phyloP scores from a whole-genome alignment of 1,284 basidiomycete species.

The Rhodotorula glutinis region DNA sequence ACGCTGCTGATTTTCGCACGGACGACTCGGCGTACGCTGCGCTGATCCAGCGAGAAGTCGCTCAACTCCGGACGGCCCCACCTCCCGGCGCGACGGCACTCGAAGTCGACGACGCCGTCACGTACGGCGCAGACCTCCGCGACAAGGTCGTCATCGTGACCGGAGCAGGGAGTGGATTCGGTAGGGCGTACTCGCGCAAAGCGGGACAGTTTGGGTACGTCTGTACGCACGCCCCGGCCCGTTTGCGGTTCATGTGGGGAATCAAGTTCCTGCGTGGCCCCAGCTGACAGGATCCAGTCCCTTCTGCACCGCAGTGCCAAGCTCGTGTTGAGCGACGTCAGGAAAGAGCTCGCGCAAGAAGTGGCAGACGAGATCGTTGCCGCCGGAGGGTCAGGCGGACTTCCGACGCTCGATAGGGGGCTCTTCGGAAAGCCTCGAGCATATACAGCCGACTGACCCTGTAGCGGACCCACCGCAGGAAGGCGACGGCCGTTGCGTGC shows the following conservation, averaged over 20 bases:
- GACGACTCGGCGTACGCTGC: neutral
- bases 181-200: conserved; percentile 37
- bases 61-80: neutral
- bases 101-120: conserved; percentile 2
- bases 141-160: conserved; percentile 60
- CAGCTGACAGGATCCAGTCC: too few species aligned
- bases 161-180: conserved; percentile 59
- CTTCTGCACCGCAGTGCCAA: conserved; percentile 60
- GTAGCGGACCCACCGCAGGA: conserved; percentile 51
- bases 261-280: too few species aligned
- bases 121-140: conserved; percentile 39
- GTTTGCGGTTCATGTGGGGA: too few species aligned
- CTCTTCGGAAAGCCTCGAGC: too few species aligned
- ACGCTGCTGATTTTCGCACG: neutral
- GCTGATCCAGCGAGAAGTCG: neutral
- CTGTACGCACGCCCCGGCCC: too few species aligned
- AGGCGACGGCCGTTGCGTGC: conserved; percentile 53
- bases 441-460: neutral
- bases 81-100: neutral
- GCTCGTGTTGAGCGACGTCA: conserved; percentile 58
- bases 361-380: conserved; percentile 53
- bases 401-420: neutral
- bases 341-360: conserved; percentile 51
- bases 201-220: conserved; percentile 1
- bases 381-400: conserved; percentile 53